These are phyloP conservation scores for Candida insectorum DNA, from an alignment of 805 yeast species.

Conservation along the genomic window DNA sequence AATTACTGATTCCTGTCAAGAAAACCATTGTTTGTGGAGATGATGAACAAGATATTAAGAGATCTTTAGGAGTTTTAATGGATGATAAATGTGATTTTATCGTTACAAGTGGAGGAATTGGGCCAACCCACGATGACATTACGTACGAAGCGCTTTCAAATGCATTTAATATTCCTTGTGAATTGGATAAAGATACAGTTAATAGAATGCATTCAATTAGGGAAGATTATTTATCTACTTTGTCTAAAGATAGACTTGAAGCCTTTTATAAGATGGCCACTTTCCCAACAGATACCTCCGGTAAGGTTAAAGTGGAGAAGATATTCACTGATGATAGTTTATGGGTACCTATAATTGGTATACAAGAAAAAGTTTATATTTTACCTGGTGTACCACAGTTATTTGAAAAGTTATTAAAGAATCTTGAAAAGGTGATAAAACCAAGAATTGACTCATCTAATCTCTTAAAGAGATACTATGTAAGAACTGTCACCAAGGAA, in stretches of 20 bases:
- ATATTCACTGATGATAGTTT: conserved; percentile 44
- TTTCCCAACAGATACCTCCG: conserved; percentile 45
- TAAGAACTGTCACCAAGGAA: conserved; percentile 60
- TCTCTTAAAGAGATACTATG: conserved; percentile 45
- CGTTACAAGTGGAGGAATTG: conserved; percentile 73
- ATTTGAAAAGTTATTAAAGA: conserved; percentile 53
- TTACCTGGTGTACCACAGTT: conserved; percentile 84
- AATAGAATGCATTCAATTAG: conserved; percentile 54
- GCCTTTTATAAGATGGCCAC: conserved; percentile 82
- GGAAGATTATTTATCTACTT: conserved; percentile 29
- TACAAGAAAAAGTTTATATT: conserved; percentile 62
- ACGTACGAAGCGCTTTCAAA: conserved; percentile 75
- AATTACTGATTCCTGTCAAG: conserved; percentile 61
- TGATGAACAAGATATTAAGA: conserved; percentile 60
- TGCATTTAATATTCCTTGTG: conserved; percentile 51
- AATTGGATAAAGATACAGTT: conserved; percentile 55
- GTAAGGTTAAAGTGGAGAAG: conserved; percentile 32
- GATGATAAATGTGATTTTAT: conserved; percentile 57
- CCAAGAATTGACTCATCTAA: conserved; percentile 18
- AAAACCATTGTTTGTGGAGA: conserved; percentile 76
- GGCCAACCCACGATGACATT: conserved; percentile 89
- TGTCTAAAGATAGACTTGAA: conserved; percentile 41
- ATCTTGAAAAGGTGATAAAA: conserved; percentile 34
- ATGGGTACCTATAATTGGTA: conserved; percentile 83
- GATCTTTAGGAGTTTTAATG: conserved; percentile 46